These are phyloP conservation scores for Eucalyptus curtisii DNA, from an alignment of 345 rosid species.

Conservation along the genomic window DNA sequence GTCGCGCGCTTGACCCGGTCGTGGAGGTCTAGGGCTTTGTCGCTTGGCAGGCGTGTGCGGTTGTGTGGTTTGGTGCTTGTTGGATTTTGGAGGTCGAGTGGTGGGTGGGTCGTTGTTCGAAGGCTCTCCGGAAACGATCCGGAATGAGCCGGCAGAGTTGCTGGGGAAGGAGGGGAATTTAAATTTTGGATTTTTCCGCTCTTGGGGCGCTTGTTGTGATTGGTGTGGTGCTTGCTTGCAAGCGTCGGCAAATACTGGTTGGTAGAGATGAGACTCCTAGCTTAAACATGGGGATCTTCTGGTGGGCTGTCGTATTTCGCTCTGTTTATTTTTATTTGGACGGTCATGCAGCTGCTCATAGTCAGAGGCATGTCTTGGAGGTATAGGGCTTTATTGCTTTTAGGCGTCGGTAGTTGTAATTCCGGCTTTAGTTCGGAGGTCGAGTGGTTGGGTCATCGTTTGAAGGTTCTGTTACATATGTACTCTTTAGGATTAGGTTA, in stretches of 20 bases:
- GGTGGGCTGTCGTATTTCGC: background rate
- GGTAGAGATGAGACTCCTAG: slow-evolving; percentile 17
- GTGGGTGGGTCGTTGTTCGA: background rate
- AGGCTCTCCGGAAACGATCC: background rate
- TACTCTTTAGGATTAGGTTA: background rate
- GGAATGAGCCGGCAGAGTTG: background rate
- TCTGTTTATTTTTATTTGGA: background rate
- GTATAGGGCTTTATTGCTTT: background rate
- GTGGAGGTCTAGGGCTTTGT: background rate
- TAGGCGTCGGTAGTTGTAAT: background rate
- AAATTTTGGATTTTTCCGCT: background rate
- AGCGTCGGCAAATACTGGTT: slow-evolving; percentile 46
- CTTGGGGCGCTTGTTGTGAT: background rate
- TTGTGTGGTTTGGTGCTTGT: background rate
- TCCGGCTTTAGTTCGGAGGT: background rate
- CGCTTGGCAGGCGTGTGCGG: background rate
- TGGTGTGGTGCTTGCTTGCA: slow-evolving; percentile 4
- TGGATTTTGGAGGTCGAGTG: background rate
- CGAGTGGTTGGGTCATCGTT: background rate
- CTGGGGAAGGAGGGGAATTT: background rate
- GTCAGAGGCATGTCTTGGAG: background rate
- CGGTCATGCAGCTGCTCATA: background rate
- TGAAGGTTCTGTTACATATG: background rate
- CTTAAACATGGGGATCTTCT: slow-evolving; percentile 79
- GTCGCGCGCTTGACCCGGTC: background rate